A percentile compares a stretch with the other conserved stretches of the same genome.
phyloP scores from a whole-genome alignment of 2,329 filamentous ascomycete species.

The Calonectria leucothoes region DNA sequence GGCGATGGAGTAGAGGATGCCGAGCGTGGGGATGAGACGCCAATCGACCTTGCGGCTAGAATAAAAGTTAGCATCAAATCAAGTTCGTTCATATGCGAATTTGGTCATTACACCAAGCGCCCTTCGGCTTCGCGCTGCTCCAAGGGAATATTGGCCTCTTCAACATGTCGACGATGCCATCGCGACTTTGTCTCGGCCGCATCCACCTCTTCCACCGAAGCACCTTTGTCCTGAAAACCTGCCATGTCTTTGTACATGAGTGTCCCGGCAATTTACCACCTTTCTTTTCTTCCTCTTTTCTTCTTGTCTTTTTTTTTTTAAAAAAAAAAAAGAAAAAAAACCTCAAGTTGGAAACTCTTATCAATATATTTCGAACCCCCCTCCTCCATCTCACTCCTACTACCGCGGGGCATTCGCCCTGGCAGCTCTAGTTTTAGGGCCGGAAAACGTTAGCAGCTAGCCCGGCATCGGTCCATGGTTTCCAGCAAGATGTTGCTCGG shows the following conservation, averaged over 20 bases:
- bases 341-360: background rate
- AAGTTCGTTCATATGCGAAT: background rate
- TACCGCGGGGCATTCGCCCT: background rate
- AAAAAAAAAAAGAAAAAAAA: too few species aligned
- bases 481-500: background rate
- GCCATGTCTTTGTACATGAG: background rate
- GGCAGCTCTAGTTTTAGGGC: background rate
- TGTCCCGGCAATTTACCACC: background rate
- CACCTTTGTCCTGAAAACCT: background rate
- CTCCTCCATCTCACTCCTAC: background rate
- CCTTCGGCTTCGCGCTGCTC: slow-evolving; percentile 25
- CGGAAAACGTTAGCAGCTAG: slow-evolving; percentile 17
- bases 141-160: slow-evolving; percentile 10
- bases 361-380: background rate
- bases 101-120: slow-evolving; percentile 19
- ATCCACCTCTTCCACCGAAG: slow-evolving; percentile 9
- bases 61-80: background rate
- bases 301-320: too few species aligned
- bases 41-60: slow-evolving; percentile 49
- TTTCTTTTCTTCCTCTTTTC: background rate
- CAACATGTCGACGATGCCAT: slow-evolving; percentile 9
- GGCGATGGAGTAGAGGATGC: slow-evolving; percentile 43
- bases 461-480: background rate
- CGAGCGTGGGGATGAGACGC: slow-evolving; percentile 43
- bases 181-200: background rate